Evolutionary conservation across 352 stramenopile species (phyloP), one percentile per base, ranked within the genome.

Genomic region (Pythium brachiatum): DNA sequence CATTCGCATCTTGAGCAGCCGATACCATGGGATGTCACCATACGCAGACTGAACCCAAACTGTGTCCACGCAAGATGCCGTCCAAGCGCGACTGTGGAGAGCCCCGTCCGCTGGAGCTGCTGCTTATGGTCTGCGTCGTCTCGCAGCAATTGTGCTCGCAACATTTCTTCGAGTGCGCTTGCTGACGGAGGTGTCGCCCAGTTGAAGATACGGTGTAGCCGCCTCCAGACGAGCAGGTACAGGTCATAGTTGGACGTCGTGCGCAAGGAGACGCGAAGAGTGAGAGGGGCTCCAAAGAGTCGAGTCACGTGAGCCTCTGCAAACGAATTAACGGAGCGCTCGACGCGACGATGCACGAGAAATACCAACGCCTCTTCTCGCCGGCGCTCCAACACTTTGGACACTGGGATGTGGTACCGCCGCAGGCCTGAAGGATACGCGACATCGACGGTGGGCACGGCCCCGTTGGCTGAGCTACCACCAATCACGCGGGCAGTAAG

Each of bases 1-100:
- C 89, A 97, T 39, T 93, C 83, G 56, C 88, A 97, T n/a, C 83
- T 76, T 44, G 86, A 94, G 48, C 89, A 97, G 20, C 86, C 85
- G n/a, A 82, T 76, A 13, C 88, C 88, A 64, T 89, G 75, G 21
- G 79, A 87, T 3, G 86, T 94, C 21, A 95, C 87, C 72, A 91
- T 73, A 0, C 86, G 79, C 18, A 96, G 70, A 32, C 83, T 92
- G 70, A 96, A 96, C 0, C 88, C 88, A 72, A 93, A 95, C 56
- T 81, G 81, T 31, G 82, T 90, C 38, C 79, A 50, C 2, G 68
- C 15, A 20, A 94, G 70, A 62, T 93, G 82, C 2, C 72, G 60
- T 29, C 86, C 86, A 12, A 95, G 72, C 3, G 86, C 86, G 18
- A 95, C 56, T 0, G 72, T 73, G 0, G 80, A 88, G 0, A 81